Evolutionary conservation across 108 stramenopile species (phyloP).

Genomic region (Cyclotella atomus): DNA sequence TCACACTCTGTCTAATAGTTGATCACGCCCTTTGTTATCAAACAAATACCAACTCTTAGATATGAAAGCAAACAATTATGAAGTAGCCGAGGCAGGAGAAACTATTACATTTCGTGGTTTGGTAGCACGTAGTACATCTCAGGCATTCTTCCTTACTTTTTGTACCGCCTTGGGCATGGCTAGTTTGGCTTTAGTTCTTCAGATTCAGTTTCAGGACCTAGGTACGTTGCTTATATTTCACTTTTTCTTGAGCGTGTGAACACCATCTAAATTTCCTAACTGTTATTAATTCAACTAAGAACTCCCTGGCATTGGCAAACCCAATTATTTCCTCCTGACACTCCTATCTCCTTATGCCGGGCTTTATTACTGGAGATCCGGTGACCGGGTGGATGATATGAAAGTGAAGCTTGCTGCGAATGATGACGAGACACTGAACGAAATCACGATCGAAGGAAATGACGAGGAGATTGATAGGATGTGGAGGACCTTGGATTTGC

Average conservation of each 20-base stretch:
- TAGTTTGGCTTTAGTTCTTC: slow-evolving; percentile 88
- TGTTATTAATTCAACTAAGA: slow-evolving; percentile 11
- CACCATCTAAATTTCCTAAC: too few relatives aligned
- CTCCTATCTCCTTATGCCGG: slow-evolving; percentile 92
- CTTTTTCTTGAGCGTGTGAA: too few relatives aligned
- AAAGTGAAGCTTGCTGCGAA: slow-evolving; percentile 77
- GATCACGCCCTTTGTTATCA: neutral
- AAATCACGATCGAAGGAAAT: slow-evolving; percentile 78
- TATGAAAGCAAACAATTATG: slow-evolving; percentile 96
- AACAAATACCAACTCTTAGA: slow-evolving; percentile 37
- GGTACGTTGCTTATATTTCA: slow-evolving; percentile 27
- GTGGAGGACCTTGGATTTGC: slow-evolving; percentile 88
- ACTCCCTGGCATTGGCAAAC: slow-evolving; percentile 73
- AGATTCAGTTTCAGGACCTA: slow-evolving; percentile 85
- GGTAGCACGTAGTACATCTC: slow-evolving; percentile 77
- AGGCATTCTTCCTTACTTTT: slow-evolving; percentile 94
- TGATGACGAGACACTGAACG: slow-evolving; percentile 88
- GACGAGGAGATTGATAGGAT: slow-evolving; percentile 96
- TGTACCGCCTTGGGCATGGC: slow-evolving; percentile 88
- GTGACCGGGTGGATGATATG: slow-evolving; percentile 88
- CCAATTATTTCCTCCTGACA: slow-evolving; percentile 85
- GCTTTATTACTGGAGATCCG: slow-evolving; percentile 93
- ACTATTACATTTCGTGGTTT: slow-evolving; percentile 91
- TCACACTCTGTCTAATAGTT: neutral
- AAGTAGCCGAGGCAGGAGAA: slow-evolving; percentile 90